Percentiles rank a stretch among this genome's conserved stretches.
phyloP scores from a whole-genome alignment of 768 basidiomycete genomes.

The Russula griseocarnosa region DNA sequence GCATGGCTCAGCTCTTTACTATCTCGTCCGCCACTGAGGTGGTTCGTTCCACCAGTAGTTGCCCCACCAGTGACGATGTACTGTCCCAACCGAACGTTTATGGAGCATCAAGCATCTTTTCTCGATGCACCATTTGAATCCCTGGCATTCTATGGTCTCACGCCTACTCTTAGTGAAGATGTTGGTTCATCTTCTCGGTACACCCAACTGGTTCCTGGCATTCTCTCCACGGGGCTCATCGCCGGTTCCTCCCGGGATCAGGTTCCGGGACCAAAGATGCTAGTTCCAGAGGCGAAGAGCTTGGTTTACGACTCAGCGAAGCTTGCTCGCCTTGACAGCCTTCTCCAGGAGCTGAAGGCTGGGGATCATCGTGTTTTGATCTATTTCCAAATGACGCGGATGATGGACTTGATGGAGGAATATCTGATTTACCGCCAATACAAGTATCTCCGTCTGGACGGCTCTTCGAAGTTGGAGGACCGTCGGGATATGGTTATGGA shows the following conservation, averaged over 20 bases:
- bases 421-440: conserved; percentile 96
- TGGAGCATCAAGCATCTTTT: conserved; percentile 60
- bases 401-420: conserved; percentile 99
- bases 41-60: conserved; percentile 80
- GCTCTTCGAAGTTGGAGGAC: conserved; percentile 91
- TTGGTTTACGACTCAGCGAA: conserved; percentile 97
- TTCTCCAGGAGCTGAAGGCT: conserved; percentile 89
- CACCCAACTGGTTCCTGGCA: conserved; percentile 49
- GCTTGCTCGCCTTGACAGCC: conserved; percentile 79
- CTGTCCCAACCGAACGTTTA: conserved; percentile 73
- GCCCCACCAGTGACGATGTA: conserved; percentile 78
- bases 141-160: conserved; percentile 79
- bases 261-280: conserved; percentile 77
- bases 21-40: conserved; percentile 73
- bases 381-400: conserved; percentile 99
- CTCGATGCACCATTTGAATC: conserved; percentile 71
- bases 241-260: conserved; percentile 63
- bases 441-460: conserved; percentile 90
- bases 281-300: conserved; percentile 90
- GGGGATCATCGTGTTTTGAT: conserved; percentile 91
- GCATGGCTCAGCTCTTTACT: conserved; percentile 76
- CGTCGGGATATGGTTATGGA: conserved; percentile 98
- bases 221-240: conserved; percentile 67
- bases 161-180: conserved; percentile 60
- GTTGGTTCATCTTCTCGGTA: conserved; percentile 47